Percentiles rank a stretch among this genome's conserved stretches.
These are phyloP conservation scores for Theileria parva DNA, from an alignment of 169 alveolate genomes.

Conservation along the genomic window DNA sequence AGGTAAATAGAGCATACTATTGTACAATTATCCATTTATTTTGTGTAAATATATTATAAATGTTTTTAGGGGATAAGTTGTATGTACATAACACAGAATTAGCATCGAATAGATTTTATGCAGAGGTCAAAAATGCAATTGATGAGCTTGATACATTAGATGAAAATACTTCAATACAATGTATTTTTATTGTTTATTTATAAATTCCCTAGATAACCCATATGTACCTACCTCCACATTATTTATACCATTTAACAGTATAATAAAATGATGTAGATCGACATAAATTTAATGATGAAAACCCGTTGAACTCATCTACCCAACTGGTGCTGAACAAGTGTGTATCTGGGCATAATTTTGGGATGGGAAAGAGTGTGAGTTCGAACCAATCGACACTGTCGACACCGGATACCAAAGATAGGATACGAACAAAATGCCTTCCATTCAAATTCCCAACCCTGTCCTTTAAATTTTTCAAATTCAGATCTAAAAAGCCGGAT, in stretches of 20 bases:
- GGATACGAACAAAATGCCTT: background rate
- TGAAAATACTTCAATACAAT: slow-evolving; percentile 18
- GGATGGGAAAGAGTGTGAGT: background rate
- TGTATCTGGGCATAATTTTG: too few species aligned
- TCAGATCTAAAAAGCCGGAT: background rate
- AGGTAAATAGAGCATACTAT: background rate
- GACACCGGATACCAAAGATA: background rate
- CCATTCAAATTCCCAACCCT: background rate
- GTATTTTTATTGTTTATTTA: slow-evolving; percentile 6
- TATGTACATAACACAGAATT: background rate
- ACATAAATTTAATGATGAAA: slow-evolving; percentile 9
- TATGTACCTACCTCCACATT: too few species aligned
- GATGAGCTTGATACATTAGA: slow-evolving; percentile 19
- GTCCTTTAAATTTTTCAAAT: background rate
- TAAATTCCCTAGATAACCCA: background rate
- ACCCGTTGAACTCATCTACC: background rate
- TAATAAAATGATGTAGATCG: background rate
- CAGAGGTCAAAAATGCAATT: slow-evolving; percentile 13
- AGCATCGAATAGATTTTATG: slow-evolving; percentile 11
- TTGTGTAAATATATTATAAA: background rate
- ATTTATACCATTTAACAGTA: too few species aligned
- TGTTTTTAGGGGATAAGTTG: background rate
- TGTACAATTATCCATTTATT: background rate
- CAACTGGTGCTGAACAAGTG: background rate
- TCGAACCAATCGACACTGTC: background rate